Conservation (phyloP, 345 rosid genomes). For the Clausena lansium region DNA sequence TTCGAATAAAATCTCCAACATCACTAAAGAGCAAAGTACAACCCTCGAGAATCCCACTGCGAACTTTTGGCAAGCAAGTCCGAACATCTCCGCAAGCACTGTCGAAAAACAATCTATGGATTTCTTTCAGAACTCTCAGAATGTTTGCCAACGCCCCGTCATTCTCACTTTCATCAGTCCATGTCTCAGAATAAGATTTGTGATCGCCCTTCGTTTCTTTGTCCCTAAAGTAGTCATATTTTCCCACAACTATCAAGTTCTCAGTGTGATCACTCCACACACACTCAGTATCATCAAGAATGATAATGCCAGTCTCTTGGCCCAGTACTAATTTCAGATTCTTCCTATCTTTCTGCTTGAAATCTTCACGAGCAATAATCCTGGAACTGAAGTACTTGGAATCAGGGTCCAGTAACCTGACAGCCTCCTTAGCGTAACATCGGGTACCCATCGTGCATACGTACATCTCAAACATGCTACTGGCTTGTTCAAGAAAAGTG, state of each 20-base stretch:
- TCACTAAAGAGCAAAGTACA: neutral
- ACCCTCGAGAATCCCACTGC: neutral
- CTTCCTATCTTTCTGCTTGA: neutral
- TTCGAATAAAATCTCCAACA: too few species aligned
- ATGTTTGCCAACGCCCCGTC: neutral
- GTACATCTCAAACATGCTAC: conserved; percentile 23
- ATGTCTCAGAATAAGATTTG: neutral
- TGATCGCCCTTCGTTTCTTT: too few species aligned
- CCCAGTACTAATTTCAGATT: conserved; percentile 5
- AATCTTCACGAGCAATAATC: conserved; percentile 10
- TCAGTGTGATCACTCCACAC: conserved; percentile 3
- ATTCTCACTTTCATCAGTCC: conserved; percentile 4
- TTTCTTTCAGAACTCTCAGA: neutral
- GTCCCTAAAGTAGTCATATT: neutral
- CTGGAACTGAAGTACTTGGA: neutral
- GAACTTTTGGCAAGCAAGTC: neutral
- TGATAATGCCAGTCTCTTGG: neutral
- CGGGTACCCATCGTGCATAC: conserved; percentile 15
- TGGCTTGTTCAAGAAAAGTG: conserved; percentile 16
- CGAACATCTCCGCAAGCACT: conserved; percentile 3
- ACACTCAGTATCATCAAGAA: neutral
- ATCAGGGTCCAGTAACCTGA: conserved; percentile 8
- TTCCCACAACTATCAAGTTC: neutral
- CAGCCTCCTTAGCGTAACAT: neutral
- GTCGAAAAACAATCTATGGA: conserved; percentile 7